These are phyloP conservation scores for Hypoxylon rubiginosum DNA, from an alignment of 2,329 filamentous ascomycete species.

Conservation along the genomic window DNA sequence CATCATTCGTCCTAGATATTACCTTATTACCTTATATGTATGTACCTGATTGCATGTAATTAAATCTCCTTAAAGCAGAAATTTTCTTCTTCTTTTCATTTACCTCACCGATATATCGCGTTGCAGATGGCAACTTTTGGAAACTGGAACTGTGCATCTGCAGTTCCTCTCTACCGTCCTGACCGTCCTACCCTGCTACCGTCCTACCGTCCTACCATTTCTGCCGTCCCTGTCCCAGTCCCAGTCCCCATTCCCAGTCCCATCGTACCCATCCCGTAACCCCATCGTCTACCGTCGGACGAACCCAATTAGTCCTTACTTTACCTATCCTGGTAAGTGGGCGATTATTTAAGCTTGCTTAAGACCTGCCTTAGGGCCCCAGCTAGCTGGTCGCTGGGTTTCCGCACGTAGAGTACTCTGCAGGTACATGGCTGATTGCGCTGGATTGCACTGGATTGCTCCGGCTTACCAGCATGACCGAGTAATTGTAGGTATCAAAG, in stretches of 20 bases:
- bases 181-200: too few species aligned
- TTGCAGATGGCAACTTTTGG: slow-evolving; percentile 18
- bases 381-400: slow-evolving; percentile 37
- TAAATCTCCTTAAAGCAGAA: slow-evolving; percentile 21
- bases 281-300: not conserved
- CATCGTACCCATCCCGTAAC: not conserved
- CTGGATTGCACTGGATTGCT: too few species aligned
- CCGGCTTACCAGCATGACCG: not conserved
- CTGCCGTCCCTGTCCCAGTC: too few species aligned
- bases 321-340: slow-evolving; percentile 42
- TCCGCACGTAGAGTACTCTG: slow-evolving; percentile 22
- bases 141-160: slow-evolving; percentile 12
- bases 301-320: slow-evolving; percentile 7
- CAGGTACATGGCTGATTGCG: slow-evolving; percentile 10
- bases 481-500: slow-evolving; percentile 3
- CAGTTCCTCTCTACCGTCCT: not conserved
- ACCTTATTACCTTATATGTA: slow-evolving; percentile 17
- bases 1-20: slow-evolving; percentile 39
- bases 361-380: slow-evolving; percentile 35
- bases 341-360: slow-evolving; percentile 40
- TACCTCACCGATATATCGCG: slow-evolving; percentile 23
- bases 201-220: too few species aligned
- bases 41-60: slow-evolving; percentile 31
- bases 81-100: slow-evolving; percentile 13
- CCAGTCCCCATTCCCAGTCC: not conserved